phyloP scores from a whole-genome alignment of 225 moss, liverwort and hornwort species.

The Pseudisothecium myosuroides region DNA sequence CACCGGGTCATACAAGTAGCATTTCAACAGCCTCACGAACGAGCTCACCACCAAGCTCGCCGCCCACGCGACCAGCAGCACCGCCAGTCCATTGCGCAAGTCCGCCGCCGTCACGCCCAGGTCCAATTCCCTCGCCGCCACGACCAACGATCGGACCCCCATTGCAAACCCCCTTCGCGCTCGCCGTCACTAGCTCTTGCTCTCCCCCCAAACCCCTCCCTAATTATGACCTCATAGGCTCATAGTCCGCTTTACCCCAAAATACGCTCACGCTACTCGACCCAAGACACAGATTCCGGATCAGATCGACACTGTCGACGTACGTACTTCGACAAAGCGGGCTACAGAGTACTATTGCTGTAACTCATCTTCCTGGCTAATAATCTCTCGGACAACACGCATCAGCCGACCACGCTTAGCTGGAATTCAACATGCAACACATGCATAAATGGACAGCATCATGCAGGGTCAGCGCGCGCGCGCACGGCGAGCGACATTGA shows the following conservation, averaged over 20 bases:
- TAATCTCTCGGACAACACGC: background rate
- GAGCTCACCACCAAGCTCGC: background rate
- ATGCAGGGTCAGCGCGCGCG: background rate
- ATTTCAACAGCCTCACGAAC: background rate
- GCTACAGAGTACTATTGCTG: background rate
- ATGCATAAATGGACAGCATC: background rate
- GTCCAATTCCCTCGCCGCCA: background rate
- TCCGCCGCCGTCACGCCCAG: background rate
- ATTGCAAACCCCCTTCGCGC: background rate
- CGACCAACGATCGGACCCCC: background rate
- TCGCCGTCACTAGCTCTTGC: background rate
- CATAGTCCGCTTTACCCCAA: background rate
- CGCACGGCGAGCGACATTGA: background rate
- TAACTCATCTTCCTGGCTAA: background rate
- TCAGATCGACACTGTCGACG: background rate
- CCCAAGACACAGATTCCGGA: background rate
- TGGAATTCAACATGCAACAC: background rate
- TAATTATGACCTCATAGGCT: background rate
- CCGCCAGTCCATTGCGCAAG: background rate
- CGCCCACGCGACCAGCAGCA: constrained; percentile 1
- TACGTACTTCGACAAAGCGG: background rate
- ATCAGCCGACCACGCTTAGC: background rate
- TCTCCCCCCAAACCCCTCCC: background rate
- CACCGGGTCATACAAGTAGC: constrained; percentile 18
- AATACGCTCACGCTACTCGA: background rate